These are phyloP conservation scores for Geotrichum histeridarum DNA, from an alignment of 1,139 yeast genomes.

Conservation along the genomic window DNA sequence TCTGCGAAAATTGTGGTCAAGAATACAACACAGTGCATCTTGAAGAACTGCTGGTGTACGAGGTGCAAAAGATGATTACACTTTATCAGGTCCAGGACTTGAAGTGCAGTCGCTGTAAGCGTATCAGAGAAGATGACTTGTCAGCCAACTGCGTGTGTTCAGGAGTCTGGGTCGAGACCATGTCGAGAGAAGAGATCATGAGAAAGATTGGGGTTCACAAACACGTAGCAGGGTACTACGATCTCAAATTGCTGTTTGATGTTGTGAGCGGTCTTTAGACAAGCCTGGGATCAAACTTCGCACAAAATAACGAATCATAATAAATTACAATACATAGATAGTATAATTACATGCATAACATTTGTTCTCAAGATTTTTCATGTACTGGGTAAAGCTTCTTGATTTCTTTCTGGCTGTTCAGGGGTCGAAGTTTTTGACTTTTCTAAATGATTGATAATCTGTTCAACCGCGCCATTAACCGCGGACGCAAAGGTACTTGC, in stretches of 20 bases:
- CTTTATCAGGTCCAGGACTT: conserved; percentile 73
- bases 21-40: conserved; percentile 61
- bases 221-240: conserved; percentile 58
- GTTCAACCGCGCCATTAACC: neutral
- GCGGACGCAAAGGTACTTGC: neutral
- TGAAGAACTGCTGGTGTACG: conserved; percentile 73
- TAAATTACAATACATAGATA: neutral
- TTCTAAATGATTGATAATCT: neutral
- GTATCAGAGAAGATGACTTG: conserved; percentile 63
- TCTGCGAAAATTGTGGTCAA: conserved; percentile 63
- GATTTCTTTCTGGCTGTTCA: too few relatives aligned
- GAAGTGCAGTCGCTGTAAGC: conserved; percentile 70
- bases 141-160: conserved; percentile 80
- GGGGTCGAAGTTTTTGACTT: neutral
- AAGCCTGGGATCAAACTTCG: neutral
- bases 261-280: conserved; percentile 38
- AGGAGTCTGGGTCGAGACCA: conserved; percentile 63
- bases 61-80: conserved; percentile 52
- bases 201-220: conserved; percentile 47
- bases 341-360: too few relatives aligned
- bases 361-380: too few relatives aligned
- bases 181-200: conserved; percentile 43
- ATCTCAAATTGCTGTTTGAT: conserved; percentile 54
- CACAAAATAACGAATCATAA: neutral
- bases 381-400: neutral